Conservation (phyloP, 495 filamentous ascomycete genomes). For the Trichocladium uniseriatum region DNA sequence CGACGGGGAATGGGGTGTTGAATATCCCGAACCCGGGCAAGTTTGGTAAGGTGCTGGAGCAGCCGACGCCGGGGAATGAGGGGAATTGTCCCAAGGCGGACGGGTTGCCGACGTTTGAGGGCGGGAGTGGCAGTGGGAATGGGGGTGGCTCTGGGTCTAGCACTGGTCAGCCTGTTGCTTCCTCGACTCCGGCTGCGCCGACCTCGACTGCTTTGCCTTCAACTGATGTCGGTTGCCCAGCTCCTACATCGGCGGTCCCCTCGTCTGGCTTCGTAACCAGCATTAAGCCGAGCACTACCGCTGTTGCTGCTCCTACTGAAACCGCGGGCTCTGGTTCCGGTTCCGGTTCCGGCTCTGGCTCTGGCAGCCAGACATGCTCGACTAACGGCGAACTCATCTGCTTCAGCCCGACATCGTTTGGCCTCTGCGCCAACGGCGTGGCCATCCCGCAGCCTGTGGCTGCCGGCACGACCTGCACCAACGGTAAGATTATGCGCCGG, state of each 20-base stretch:
- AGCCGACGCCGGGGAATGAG: slow-evolving; percentile 29
- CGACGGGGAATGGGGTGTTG: slow-evolving; percentile 13
- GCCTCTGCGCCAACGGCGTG: slow-evolving; percentile 12
- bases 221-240: no score
- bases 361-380: slow-evolving; percentile 10
- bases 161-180: background rate
- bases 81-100: slow-evolving; percentile 48
- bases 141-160: background rate
- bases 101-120: slow-evolving; percentile 12
- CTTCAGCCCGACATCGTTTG: slow-evolving; percentile 10
- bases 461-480: slow-evolving; percentile 13
- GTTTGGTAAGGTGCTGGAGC: slow-evolving; percentile 16
- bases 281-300: no score
- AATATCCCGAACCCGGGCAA: slow-evolving; percentile 27
- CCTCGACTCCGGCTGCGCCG: background rate
- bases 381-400: slow-evolving; percentile 13
- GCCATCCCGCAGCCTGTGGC: slow-evolving; percentile 12
- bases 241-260: no score
- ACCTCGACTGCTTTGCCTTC: no score
- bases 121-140: slow-evolving; percentile 7
- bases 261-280: no score
- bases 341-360: slow-evolving; percentile 7
- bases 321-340: no score
- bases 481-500: slow-evolving; percentile 2
- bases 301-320: no score